phyloP scores from a whole-genome alignment of 169 alveolate species.

The Plasmodium gonderi region DNA sequence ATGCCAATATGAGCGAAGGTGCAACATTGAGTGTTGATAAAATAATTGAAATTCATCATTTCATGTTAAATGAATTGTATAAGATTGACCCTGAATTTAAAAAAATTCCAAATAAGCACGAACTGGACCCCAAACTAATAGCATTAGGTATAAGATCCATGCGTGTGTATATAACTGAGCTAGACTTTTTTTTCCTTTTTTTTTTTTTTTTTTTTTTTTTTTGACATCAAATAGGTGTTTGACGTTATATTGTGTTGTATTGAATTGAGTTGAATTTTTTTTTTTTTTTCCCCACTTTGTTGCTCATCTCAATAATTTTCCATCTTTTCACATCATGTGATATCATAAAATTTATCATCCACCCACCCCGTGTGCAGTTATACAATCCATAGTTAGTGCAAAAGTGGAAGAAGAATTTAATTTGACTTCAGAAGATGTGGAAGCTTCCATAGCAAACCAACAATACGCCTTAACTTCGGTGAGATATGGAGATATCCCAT shows the following conservation, averaged over 20 bases:
- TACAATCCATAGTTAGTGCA: constrained; percentile 89
- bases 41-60: constrained; percentile 84
- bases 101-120: constrained; percentile 76
- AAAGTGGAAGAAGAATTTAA: constrained; percentile 87
- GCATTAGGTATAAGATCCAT: constrained; percentile 58
- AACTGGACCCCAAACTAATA: constrained; percentile 83
- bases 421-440: constrained; percentile 86
- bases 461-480: constrained; percentile 82
- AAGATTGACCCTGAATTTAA: constrained; percentile 79
- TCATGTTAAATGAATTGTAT: constrained; percentile 85
- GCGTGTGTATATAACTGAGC: background rate
- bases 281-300: too few species aligned
- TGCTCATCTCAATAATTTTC: background rate
- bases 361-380: constrained; percentile 60
- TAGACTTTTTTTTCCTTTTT: background rate
- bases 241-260: too few species aligned
- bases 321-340: too few species aligned
- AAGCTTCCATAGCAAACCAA: constrained; percentile 83
- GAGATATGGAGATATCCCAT: too few species aligned
- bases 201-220: too few species aligned
- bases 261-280: too few species aligned
- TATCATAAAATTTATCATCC: background rate
- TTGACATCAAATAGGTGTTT: too few species aligned
- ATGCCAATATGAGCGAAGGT: constrained; percentile 55
- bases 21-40: constrained; percentile 78